phyloP scores from a whole-genome alignment of 2,329 filamentous ascomycete species.

The Calycina herbarum region DNA sequence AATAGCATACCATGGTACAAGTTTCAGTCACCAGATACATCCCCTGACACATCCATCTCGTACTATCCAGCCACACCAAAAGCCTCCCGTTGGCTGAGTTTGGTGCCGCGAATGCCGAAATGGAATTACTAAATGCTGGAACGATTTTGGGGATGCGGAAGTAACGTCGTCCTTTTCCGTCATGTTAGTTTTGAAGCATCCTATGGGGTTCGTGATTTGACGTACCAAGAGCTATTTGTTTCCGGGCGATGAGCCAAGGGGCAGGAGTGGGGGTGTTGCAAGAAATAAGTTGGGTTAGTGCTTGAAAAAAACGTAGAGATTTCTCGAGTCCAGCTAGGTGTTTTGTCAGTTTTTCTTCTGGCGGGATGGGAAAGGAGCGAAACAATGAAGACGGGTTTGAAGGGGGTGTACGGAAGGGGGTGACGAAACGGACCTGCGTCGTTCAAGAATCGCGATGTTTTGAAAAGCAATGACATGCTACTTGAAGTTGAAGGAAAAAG shows the following conservation, averaged over 20 bases:
- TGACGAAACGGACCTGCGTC: constrained; percentile 28
- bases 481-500: not conserved
- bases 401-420: not conserved
- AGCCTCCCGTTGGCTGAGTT: constrained; percentile 10
- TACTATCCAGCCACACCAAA: constrained; percentile 51
- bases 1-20: constrained; percentile 55
- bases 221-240: constrained; percentile 46
- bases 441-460: constrained; percentile 29
- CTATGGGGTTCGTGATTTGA: constrained; percentile 12
- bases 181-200: not conserved
- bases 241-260: constrained; percentile 41
- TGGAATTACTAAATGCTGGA: constrained; percentile 56
- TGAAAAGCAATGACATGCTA: constrained; percentile 18
- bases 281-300: constrained; percentile 49
- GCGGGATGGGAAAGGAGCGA: not conserved
- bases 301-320: constrained; percentile 57
- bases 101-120: constrained; percentile 40
- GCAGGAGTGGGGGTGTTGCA: constrained; percentile 46
- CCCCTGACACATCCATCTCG: constrained; percentile 60
- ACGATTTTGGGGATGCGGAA: constrained; percentile 70
- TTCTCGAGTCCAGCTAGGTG: constrained; percentile 59
- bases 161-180: constrained; percentile 54
- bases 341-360: constrained; percentile 5
- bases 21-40: constrained; percentile 69
- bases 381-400: too few relatives aligned